Evolutionary conservation across 2,329 filamentous ascomycete genomes (phyloP).

Genomic region (Penicillium sp.): DNA sequence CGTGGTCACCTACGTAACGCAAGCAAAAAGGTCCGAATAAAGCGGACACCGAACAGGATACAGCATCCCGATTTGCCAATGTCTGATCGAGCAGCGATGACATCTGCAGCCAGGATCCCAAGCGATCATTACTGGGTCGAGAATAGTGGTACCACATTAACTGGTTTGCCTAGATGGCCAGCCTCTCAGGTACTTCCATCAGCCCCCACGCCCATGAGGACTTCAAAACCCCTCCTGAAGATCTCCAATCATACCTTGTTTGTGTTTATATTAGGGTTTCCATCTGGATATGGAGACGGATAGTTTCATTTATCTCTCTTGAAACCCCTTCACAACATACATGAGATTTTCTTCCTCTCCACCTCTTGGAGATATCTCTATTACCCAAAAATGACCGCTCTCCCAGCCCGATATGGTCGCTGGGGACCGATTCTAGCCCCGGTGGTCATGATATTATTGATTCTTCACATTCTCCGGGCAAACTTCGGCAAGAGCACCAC

Average conservation of each 20-base stretch:
- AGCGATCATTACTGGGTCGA: constrained; percentile 15
- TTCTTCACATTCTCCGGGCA: constrained; percentile 16
- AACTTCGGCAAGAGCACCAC: constrained; percentile 4
- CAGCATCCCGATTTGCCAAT: neutral
- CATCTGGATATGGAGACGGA: constrained; percentile 9
- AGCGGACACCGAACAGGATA: neutral
- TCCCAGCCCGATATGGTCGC: constrained; percentile 25
- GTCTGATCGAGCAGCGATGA: neutral
- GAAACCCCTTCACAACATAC: neutral
- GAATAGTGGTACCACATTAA: constrained; percentile 7
- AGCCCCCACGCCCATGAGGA: constrained; percentile 13
- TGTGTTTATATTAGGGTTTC: neutral
- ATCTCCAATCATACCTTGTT: neutral
- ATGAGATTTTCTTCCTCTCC: constrained; percentile 20
- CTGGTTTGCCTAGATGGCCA: constrained; percentile 4
- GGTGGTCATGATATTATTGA: constrained; percentile 14
- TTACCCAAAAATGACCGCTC: constrained; percentile 11
- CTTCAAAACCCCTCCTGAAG: constrained; percentile 6
- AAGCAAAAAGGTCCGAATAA: neutral
- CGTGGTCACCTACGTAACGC: constrained; percentile 3
- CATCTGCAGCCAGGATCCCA: constrained; percentile 1
- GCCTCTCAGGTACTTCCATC: constrained; percentile 5
- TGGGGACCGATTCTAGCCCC: constrained; percentile 19
- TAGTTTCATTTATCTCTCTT: neutral
- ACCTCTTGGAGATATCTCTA: neutral